Evolutionary conservation across 495 filamentous ascomycete species (phyloP).

Genomic region (Talaromyces wortmannii): DNA sequence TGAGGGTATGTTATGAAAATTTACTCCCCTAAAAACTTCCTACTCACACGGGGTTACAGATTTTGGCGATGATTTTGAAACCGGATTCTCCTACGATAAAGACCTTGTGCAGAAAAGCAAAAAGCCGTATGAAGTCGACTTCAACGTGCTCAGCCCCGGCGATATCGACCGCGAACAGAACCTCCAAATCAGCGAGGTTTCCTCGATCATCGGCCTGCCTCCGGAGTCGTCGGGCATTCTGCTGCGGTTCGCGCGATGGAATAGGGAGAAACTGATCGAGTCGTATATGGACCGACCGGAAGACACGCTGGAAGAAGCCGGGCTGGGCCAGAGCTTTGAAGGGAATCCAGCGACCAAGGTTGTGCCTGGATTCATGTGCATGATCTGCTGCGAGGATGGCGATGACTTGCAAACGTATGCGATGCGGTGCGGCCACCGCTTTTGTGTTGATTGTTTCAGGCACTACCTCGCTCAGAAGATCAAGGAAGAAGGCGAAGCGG

Average conservation of each 20-base stretch:
- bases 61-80: slow-evolving; percentile 70
- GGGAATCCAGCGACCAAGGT: slow-evolving; percentile 58
- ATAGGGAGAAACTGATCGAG: slow-evolving; percentile 90
- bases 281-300: slow-evolving; percentile 84
- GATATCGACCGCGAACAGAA: slow-evolving; percentile 82
- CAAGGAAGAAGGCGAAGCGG: slow-evolving; percentile 87
- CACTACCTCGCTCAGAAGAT: slow-evolving; percentile 92
- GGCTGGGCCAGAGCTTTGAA: slow-evolving; percentile 62
- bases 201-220: slow-evolving; percentile 76
- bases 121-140: slow-evolving; percentile 78
- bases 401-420: slow-evolving; percentile 78
- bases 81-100: slow-evolving; percentile 70
- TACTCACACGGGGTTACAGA: slow-evolving; percentile 36
- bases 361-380: slow-evolving; percentile 75
- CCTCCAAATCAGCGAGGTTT: slow-evolving; percentile 78
- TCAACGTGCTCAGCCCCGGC: slow-evolving; percentile 66
- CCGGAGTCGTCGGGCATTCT: slow-evolving; percentile 86
- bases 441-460: slow-evolving; percentile 86
- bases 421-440: slow-evolving; percentile 94
- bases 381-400: slow-evolving; percentile 93
- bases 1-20: slow-evolving; percentile 48
- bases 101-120: slow-evolving; percentile 62
- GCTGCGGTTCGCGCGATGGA: slow-evolving; percentile 84
- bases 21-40: not conserved
- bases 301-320: slow-evolving; percentile 76